A percentile compares a stretch with the other conserved stretches of the same genome.
Evolutionary conservation across 495 filamentous ascomycete species (phyloP).

Genomic region (Neurospora tetrasperma): DNA sequence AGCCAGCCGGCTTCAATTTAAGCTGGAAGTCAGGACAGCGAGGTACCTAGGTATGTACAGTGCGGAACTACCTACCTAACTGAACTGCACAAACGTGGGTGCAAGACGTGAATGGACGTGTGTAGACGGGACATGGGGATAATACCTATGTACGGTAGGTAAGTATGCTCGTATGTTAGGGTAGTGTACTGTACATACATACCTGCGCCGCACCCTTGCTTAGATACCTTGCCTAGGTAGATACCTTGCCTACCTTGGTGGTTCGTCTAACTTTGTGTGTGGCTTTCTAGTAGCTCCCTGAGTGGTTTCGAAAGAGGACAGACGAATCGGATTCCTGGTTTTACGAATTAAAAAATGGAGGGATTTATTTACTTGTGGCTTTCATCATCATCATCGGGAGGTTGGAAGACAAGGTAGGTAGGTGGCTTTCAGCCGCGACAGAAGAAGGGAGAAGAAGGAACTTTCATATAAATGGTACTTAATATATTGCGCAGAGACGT

Average conservation of each 20-base stretch:
- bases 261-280: too few species aligned
- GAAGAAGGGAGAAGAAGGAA: background rate
- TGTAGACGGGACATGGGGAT: background rate
- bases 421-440: background rate
- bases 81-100: background rate
- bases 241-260: background rate
- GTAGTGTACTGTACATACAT: background rate
- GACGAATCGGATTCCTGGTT: background rate
- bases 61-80: too few species aligned
- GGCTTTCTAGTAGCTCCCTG: too few species aligned
- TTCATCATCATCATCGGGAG: background rate
- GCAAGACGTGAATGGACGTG: background rate
- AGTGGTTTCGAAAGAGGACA: background rate
- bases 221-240: too few species aligned
- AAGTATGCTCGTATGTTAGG: too few species aligned
- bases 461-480: background rate
- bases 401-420: background rate
- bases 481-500: background rate
- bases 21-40: background rate
- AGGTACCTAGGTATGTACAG: background rate
- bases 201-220: background rate
- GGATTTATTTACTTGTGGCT: background rate
- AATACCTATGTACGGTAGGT: background rate
- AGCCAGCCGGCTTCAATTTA: too few species aligned
- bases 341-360: background rate